A percentile compares a stretch with the other conserved stretches of the same genome.
phyloP scores from a whole-genome alignment of 2,329 filamentous ascomycete species.

The Trichophyton benhamiae region DNA sequence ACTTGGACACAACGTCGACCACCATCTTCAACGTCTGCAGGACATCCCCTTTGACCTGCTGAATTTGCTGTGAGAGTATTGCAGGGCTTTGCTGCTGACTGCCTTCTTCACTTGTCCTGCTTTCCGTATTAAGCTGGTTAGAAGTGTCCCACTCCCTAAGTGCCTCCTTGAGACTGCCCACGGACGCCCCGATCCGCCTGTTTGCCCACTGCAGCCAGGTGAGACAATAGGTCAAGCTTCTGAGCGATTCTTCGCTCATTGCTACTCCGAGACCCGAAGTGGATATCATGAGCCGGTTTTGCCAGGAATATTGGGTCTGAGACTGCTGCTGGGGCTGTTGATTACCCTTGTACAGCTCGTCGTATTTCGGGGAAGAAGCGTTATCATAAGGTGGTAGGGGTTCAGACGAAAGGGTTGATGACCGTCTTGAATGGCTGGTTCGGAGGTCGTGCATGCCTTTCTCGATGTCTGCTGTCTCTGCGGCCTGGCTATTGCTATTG shows the following conservation, averaged over 20 bases:
- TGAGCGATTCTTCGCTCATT: constrained; percentile 77
- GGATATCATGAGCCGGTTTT: constrained; percentile 72
- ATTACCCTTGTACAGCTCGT: background rate
- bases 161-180: constrained; percentile 59
- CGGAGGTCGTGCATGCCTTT: constrained; percentile 21
- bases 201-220: constrained; percentile 71
- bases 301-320: constrained; percentile 46
- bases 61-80: constrained; percentile 48
- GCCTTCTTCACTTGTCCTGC: constrained; percentile 8
- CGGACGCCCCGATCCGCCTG: constrained; percentile 62
- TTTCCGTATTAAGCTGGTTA: constrained; percentile 16
- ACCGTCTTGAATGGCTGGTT: constrained; percentile 35
- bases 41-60: constrained; percentile 55
- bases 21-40: constrained; percentile 69
- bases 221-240: constrained; percentile 73
- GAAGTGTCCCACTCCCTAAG: constrained; percentile 55
- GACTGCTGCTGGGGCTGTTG: constrained; percentile 33
- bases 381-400: constrained; percentile 76
- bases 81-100: constrained; percentile 20
- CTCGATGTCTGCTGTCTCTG: constrained; percentile 39
- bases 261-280: constrained; percentile 84
- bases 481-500: constrained; percentile 24
- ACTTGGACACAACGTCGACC: constrained; percentile 73
- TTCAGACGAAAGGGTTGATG: constrained; percentile 58
- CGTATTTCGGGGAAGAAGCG: constrained; percentile 58